Percentiles rank a stretch among this genome's conserved stretches.
Conservation (phyloP, 2,329 filamentous ascomycete species). For the Colletotrichum spinosum region DNA sequence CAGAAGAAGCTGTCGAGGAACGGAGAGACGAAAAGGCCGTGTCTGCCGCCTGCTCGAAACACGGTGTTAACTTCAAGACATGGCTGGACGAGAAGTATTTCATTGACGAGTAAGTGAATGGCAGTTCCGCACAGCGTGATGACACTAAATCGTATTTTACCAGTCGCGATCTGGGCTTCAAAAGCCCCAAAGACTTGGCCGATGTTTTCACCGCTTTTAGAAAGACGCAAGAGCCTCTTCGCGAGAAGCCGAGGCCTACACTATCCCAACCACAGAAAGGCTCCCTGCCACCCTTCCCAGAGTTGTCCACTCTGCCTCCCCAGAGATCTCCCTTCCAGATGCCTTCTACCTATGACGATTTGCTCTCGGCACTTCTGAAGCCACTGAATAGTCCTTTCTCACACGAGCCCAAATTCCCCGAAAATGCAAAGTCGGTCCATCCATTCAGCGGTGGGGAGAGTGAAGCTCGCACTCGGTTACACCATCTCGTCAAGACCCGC, state of each 20-base stretch:
- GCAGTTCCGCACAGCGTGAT: not conserved
- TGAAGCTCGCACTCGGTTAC: conserved; percentile 67
- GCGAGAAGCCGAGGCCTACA: conserved; percentile 69
- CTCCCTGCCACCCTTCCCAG: conserved; percentile 69
- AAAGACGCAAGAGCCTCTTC: conserved; percentile 78
- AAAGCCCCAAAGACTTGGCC: conserved; percentile 69
- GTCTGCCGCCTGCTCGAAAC: conserved; percentile 61
- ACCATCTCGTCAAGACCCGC: conserved; percentile 70
- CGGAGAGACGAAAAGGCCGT: conserved; percentile 71
- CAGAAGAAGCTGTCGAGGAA: conserved; percentile 78
- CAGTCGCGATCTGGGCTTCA: conserved; percentile 75
- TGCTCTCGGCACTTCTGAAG: conserved; percentile 66
- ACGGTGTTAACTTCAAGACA: conserved; percentile 69
- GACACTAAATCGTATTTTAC: conserved; percentile 36
- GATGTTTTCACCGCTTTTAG: conserved; percentile 82
- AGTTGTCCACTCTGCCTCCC: conserved; percentile 60
- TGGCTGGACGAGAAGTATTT: conserved; percentile 84
- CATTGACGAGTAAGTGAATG: conserved; percentile 76
- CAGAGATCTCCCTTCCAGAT: conserved; percentile 74
- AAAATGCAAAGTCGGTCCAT: conserved; percentile 68
- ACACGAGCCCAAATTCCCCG: conserved; percentile 64
- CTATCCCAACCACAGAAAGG: conserved; percentile 63
- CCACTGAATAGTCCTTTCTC: conserved; percentile 67
- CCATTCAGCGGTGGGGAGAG: conserved; percentile 77
- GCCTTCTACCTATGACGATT: conserved; percentile 63